These are phyloP conservation scores for Ambrosia trifida DNA, from an alignment of 129 eudicot genomes.

Conservation along the genomic window DNA sequence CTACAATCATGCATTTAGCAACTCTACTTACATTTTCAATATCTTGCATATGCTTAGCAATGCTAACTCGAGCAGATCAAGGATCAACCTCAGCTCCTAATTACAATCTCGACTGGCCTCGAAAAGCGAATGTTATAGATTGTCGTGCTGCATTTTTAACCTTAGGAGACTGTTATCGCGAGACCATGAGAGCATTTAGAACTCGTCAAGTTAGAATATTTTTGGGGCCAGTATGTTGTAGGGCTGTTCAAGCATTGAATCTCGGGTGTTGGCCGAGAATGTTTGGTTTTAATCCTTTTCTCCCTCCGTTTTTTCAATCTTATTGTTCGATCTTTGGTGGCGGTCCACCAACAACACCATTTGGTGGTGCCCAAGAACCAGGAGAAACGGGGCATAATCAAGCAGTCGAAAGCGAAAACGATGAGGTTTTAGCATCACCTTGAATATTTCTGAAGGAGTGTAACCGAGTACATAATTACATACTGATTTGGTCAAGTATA, in stretches of 20 bases:
- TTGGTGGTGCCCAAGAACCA: constrained; percentile 1
- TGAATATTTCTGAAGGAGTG: constrained; percentile 16
- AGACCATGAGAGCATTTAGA: not conserved
- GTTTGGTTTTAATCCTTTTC: constrained; percentile 35
- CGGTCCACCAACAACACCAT: not conserved
- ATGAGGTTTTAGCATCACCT: not conserved
- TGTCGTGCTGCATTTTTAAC: constrained; percentile 25
- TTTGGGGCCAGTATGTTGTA: constrained; percentile 37
- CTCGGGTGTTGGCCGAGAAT: constrained; percentile 28
- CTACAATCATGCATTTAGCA: constrained; percentile 19
- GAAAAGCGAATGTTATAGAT: constrained; percentile 13
- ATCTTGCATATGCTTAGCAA: constrained; percentile 30
- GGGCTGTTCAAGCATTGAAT: constrained; percentile 30
- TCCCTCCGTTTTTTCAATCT: constrained; percentile 22
- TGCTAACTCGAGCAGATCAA: constrained; percentile 20
- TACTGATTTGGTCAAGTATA: not conserved
- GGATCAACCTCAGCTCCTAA: constrained; percentile 21
- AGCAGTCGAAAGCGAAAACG: constrained; percentile 1
- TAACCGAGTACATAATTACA: not conserved
- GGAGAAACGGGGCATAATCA: not conserved
- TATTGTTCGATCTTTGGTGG: constrained; percentile 28
- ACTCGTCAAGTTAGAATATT: constrained; percentile 30
- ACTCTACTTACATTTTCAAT: constrained; percentile 15
- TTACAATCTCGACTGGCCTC: not conserved
- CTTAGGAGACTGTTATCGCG: constrained; percentile 33